These are phyloP conservation scores for Cyclotella sp. DNA, from an alignment of 108 stramenopile species.

Conservation along the genomic window DNA sequence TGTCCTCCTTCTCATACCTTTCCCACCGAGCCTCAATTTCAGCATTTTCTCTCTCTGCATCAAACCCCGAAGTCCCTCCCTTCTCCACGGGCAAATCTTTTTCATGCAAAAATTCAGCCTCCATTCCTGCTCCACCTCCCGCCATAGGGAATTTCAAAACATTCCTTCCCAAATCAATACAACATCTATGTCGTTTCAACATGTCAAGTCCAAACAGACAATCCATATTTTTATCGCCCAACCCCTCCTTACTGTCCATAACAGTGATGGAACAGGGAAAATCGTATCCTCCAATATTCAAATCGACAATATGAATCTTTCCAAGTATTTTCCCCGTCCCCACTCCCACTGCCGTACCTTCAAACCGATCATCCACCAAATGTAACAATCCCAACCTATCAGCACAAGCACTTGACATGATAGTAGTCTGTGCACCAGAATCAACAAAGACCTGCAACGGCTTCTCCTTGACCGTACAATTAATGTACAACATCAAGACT, in stretches of 20 bases:
- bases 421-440: conserved; percentile 93
- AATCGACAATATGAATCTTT: conserved; percentile 78
- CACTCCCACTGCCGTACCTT: conserved; percentile 91
- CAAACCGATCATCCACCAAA: conserved; percentile 88
- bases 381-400: conserved; percentile 79
- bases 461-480: conserved; percentile 84
- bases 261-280: conserved; percentile 62
- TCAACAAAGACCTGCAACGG: conserved; percentile 95
- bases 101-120: conserved; percentile 86
- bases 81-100: conserved; percentile 81
- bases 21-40: conserved; percentile 48
- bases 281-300: conserved; percentile 54
- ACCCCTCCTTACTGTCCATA: conserved; percentile 80
- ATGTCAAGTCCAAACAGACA: conserved; percentile 97
- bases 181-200: conserved; percentile 92
- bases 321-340: conserved; percentile 95
- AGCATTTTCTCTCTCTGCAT: conserved; percentile 68
- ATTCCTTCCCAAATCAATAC: conserved; percentile 85
- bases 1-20: conserved; percentile 40
- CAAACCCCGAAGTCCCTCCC: conserved; percentile 86
- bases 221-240: conserved; percentile 90
- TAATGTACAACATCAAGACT: conserved; percentile 96
- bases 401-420: conserved; percentile 86
- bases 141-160: conserved; percentile 59
- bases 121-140: conserved; percentile 47